Base-by-base conservation (phyloP, 2,329 filamentous ascomycete genomes). In the Fusarium verticillioides region DNA sequence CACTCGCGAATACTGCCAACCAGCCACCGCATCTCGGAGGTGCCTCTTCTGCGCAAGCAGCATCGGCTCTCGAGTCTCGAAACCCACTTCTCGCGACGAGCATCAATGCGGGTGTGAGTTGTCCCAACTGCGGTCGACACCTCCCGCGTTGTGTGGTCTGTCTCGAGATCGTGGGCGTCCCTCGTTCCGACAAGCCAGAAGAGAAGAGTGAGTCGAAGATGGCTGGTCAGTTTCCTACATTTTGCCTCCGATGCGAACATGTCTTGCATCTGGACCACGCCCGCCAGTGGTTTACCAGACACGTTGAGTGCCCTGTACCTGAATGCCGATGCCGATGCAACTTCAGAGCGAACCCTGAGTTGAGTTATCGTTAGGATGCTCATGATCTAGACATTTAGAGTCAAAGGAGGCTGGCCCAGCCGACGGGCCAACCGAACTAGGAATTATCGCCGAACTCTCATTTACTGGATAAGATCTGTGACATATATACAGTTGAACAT, bases 81-180 rank as follows among this genome's bases (percentile, higher is more conserved):
- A 90, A 90, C 75, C 87, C 87, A n/a, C 84, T 91, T 50, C 87
- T 87, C 56, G 84, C 86, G 15, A 87, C 89, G 7, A 87, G 85
- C 77, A 86, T 91, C 72, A 86, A 87, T 72, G 86, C 88, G 7
- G 91, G 91, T 16, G 86, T 92, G 63, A 89, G 87, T 79, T 93
- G 91, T 68, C 90, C 90, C 26, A 90, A 87, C 79, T 93, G 91
- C 80, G 90, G 90, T 40, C 86, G 90, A 36, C 90, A 92, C 73
- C 85, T 93, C 47, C 90, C 90, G 34, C 87, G 91, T 4, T 93
- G 91, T 77, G 89, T 91, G 28, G 88, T 93, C 23, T 93, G 91
- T 74, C 85, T 93, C 64, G 88, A 92, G 80, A 86, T 91, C 54
- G 89, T 93, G 4, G 91, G 91, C 36, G 85, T 91, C 49, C 89